Conservation (phyloP, 129 eudicot species). For the Pseudognaphalium luteoalbum region DNA sequence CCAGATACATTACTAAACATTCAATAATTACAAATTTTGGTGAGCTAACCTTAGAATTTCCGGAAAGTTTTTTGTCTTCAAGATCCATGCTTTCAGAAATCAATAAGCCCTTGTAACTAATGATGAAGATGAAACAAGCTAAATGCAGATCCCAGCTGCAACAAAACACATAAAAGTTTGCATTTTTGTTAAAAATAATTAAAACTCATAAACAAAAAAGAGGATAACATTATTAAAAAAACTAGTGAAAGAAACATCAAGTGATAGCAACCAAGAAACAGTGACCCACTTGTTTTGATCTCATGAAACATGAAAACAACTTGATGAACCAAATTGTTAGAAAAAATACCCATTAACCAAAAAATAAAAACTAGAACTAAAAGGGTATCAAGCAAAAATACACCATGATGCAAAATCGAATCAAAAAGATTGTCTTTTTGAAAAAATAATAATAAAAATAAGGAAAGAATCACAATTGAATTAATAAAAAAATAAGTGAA, state of each 20-base stretch:
- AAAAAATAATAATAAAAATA: not conserved
- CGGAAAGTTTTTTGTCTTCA: constrained; percentile 45
- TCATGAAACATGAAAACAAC: constrained; percentile 24
- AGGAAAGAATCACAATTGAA: not conserved
- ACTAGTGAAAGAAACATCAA: constrained; percentile 11
- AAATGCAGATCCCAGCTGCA: constrained; percentile 48
- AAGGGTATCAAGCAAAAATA: constrained; percentile 13
- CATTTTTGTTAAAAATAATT: not conserved
- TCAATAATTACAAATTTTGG: constrained; percentile 7
- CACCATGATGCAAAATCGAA: constrained; percentile 23
- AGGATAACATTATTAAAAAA: constrained; percentile 8
- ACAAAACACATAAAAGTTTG: constrained; percentile 24
- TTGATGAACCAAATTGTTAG: constrained; percentile 12
- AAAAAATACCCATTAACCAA: constrained; percentile 12
- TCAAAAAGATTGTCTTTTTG: constrained; percentile 16
- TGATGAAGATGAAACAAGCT: constrained; percentile 16
- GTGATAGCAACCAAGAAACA: constrained; percentile 23
- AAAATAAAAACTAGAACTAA: constrained; percentile 18
- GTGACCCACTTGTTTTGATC: constrained; percentile 26
- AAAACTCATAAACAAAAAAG: constrained; percentile 6
- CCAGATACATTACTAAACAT: not conserved
- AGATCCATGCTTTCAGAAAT: constrained; percentile 57
- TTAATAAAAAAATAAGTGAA: not conserved
- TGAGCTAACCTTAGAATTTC: constrained; percentile 47
- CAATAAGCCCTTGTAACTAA: constrained; percentile 3